Evolutionary conservation across 495 filamentous ascomycete species (phyloP), one percentile per base, ranked within the genome.

Genomic region (Lichina pygmaea): DNA sequence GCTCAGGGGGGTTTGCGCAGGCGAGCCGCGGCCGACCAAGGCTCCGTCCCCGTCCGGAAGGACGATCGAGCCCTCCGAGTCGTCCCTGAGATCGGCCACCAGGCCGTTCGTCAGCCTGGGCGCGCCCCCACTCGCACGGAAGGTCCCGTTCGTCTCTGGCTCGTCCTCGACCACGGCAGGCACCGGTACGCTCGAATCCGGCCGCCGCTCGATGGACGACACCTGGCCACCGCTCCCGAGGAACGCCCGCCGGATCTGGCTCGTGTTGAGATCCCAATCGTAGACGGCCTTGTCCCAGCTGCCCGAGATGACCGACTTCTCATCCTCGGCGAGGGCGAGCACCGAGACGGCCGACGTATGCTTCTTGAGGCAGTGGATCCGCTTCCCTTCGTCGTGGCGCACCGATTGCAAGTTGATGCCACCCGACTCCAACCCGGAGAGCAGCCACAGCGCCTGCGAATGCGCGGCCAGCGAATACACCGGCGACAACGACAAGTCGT

Each of bases 231-330:
- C 81, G 51, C 68, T 79, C 17, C 78, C 73, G 38, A 73, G 70
- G 52, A 85, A 99, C 11, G 65, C 65, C 31, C 83, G 73, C 43
- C 72, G 70, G 12, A 78, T 64, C 52, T 80, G 69, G 6, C 91
- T 91, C 3, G 75, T 89, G 51, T 95, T 83, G 33, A 99, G 57
- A 55, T 99, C 89, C 89, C 89, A 99, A 54, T 99, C 84, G 43
- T 81, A 72, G 7, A 95, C 73, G 13, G 68, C 73, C 60, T 92
- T 93, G 56, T 99, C 89, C 89, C 89, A 99, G 60, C 84, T 86
- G 2, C 89, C 89, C 11, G 85, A 93, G 4, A 99, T 63, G 36
- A 94, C 67, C 32, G 79, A 85, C 53, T 72, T 73, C 61, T 99
- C 89, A 50, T 95, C 85, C 3, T 75, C 68, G 0, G 81, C 73